phyloP scores from a whole-genome alignment of 1,139 yeast species.

The Sugiyamaella paludigena region DNA sequence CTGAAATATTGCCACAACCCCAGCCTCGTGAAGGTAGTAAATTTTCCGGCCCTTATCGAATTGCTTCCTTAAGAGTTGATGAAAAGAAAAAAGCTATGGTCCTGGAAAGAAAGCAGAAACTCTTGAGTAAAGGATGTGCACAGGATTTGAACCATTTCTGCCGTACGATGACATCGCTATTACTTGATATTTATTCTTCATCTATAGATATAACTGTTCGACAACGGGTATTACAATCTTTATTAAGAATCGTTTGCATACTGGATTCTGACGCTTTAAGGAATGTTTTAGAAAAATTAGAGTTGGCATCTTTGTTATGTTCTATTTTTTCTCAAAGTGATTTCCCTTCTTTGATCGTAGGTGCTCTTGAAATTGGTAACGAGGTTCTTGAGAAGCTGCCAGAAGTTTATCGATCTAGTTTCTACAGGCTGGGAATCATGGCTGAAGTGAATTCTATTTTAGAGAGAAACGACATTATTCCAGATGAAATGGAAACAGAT shows the following conservation, averaged over 20 bases:
- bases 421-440: slow-evolving; percentile 72
- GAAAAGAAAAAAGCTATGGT: slow-evolving; percentile 10
- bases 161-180: slow-evolving; percentile 53
- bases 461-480: slow-evolving; percentile 1
- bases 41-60: slow-evolving; percentile 35
- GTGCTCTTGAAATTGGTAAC: slow-evolving; percentile 53
- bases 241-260: slow-evolving; percentile 52
- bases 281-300: slow-evolving; percentile 31
- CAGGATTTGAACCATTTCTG: slow-evolving; percentile 42
- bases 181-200: slow-evolving; percentile 70
- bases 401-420: slow-evolving; percentile 44
- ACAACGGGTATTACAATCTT: slow-evolving; percentile 54
- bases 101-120: slow-evolving; percentile 1
- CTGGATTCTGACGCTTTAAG: slow-evolving; percentile 27
- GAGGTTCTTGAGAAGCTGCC: slow-evolving; percentile 49
- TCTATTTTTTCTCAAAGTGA: slow-evolving; percentile 63
- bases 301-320: slow-evolving; percentile 49
- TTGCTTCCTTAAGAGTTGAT: slow-evolving; percentile 13
- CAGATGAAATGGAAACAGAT: slow-evolving; percentile 25
- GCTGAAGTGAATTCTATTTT: slow-evolving; percentile 44
- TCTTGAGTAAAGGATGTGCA: background rate
- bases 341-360: slow-evolving; percentile 45
- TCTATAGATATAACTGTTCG: slow-evolving; percentile 70
- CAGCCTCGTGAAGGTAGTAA: slow-evolving; percentile 22
- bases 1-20: slow-evolving; percentile 47